Evolutionary conservation across 805 yeast species (phyloP), one percentile per base, ranked within the genome.

Genomic region (Zygoascus ofunaensis): DNA sequence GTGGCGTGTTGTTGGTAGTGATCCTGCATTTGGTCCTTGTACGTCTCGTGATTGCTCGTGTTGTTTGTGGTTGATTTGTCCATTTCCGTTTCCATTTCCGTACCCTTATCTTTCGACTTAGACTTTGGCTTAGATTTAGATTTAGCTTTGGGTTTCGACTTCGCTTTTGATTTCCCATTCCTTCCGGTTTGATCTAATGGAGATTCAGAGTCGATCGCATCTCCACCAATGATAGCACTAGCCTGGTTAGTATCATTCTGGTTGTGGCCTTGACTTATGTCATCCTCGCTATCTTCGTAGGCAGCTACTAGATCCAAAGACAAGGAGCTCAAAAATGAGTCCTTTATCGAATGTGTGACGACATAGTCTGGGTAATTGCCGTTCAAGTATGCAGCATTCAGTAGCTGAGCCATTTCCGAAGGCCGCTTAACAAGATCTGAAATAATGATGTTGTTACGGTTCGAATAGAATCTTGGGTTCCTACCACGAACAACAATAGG

Each of bases 401-500:
- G 19, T 32, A 45, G 2, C 39, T 40, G 12, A 20, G 19, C 15
- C 36, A 38, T 3, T 42, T 33, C 34, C 34, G 34, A n/a, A 12
- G 41, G 41, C 21, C 48, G 30, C 19, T 30, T 42, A 7, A 44
- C 43, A 4, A 49, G 55, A 18, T 53, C 61, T 3, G 51, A 43
- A 18, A 77, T 68, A 41, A 69, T 53, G 18, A 74, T 58, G 52
- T 76, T 79, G 40, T 73, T 71, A 45, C 77, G 60, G 45, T 73
- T 76, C 28, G 69, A 68, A 52, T 76, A 77, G 49, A 77, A 77
- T n/a, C 75, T 68, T 2, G 82, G 82, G 51, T 77, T 77, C 42
- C 82, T 58, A 2, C 82, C 82, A 49, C 82, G 59, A 5, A 77
- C 82, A 12, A 74, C 73, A 3, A 77, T 71, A 1, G 79, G 79